These are phyloP conservation scores for Fusarium ramigenum DNA, from an alignment of 2,329 filamentous ascomycete genomes.

Conservation along the genomic window DNA sequence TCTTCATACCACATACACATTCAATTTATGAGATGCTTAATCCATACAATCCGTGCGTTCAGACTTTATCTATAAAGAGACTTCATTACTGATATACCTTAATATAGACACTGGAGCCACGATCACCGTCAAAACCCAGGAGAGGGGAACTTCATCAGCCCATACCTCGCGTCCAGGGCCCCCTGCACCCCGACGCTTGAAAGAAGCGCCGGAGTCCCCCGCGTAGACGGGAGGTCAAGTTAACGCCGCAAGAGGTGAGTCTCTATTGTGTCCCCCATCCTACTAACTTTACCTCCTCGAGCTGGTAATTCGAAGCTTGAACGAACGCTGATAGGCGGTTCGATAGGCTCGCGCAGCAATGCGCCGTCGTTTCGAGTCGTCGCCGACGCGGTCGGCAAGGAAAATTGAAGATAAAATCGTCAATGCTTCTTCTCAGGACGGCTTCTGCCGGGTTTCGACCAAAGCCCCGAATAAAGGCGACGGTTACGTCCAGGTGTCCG, in stretches of 20 bases:
- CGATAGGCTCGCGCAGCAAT: background rate
- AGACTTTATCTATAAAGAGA: background rate
- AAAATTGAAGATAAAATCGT: background rate
- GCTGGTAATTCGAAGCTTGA: background rate
- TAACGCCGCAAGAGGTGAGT: background rate
- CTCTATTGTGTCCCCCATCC: background rate
- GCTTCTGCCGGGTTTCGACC: accelerated
- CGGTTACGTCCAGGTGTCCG: accelerated
- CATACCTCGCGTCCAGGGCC: accelerated
- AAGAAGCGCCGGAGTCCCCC: background rate
- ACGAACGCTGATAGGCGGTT: background rate
- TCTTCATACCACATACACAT: background rate
- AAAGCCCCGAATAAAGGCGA: accelerated
- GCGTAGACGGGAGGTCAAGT: background rate
- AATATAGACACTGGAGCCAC: background rate
- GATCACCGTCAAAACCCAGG: background rate
- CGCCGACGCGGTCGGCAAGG: background rate
- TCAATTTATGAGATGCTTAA: background rate
- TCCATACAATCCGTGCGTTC: background rate
- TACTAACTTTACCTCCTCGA: background rate
- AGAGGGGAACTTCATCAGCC: background rate
- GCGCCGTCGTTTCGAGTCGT: background rate
- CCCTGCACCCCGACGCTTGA: background rate
- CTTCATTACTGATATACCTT: background rate
- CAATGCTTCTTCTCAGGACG: background rate